phyloP scores from a whole-genome alignment of 345 rosid genomes.

The Acer campestre region DNA sequence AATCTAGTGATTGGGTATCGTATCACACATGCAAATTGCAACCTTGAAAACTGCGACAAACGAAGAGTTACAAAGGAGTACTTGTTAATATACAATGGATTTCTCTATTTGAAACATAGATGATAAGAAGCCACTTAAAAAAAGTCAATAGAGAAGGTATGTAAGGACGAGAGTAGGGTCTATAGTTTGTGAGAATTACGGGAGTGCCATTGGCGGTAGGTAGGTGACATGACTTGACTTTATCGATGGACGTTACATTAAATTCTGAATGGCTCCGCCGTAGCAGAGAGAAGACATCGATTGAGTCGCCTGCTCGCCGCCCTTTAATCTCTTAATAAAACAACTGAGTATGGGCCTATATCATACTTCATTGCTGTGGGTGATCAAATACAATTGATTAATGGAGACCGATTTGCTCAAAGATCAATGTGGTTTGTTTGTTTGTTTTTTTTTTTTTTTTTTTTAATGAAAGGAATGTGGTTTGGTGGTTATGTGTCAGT shows the following conservation, averaged over 20 bases:
- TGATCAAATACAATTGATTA: no score
- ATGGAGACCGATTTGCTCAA: no score
- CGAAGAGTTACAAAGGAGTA: neutral
- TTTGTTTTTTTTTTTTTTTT: no score
- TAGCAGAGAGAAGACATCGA: neutral
- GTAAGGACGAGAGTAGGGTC: neutral
- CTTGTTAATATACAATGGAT: no score
- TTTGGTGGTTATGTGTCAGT: no score
- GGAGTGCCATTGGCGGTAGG: neutral
- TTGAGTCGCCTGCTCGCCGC: neutral
- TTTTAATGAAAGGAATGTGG: no score
- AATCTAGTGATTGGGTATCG: neutral
- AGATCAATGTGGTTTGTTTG: no score
- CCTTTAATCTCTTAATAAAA: no score
- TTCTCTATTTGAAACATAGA: neutral
- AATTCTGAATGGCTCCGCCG: constrained; percentile 1
- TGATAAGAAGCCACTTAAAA: neutral
- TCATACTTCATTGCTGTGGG: no score
- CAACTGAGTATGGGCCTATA: no score
- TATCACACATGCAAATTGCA: neutral
- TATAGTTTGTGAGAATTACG: neutral
- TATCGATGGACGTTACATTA: constrained; percentile 4
- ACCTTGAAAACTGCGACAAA: neutral
- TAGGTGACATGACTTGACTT: neutral
- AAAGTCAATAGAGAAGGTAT: neutral